Evolutionary conservation across 2,329 filamentous ascomycete genomes (phyloP).

Genomic region (Penicillium sp.): DNA sequence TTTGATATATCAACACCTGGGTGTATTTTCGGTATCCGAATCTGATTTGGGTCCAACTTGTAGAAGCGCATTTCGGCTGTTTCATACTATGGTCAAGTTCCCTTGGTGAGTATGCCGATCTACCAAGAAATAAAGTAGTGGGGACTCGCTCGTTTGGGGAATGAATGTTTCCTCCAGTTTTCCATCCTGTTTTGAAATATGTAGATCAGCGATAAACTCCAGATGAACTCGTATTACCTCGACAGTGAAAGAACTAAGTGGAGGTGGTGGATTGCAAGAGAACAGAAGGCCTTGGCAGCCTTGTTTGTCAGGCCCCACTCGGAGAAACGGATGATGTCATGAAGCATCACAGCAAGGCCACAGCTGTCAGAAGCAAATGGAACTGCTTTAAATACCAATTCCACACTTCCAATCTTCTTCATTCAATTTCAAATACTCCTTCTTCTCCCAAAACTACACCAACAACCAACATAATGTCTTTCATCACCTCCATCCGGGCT

Average conservation of each 20-base stretch:
- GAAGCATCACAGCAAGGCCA: neutral
- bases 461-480: conserved; percentile 32
- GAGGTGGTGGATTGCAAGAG: no score
- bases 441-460: neutral
- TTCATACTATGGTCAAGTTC: no score
- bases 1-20: no score
- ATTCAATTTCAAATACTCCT: neutral
- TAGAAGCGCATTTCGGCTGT: no score
- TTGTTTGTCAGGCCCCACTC: neutral
- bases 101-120: no score
- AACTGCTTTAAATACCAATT: neutral
- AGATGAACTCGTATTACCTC: no score
- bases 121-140: no score
- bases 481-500: conserved; percentile 33
- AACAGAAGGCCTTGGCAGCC: neutral
- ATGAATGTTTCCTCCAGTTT: neutral
- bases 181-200: neutral
- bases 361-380: neutral
- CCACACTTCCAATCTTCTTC: neutral
- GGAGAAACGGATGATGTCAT: neutral
- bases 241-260: no score
- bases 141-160: no score
- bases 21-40: no score
- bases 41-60: no score
- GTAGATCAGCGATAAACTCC: neutral